Evolutionary conservation across 257 asterid genomes (phyloP).

Genomic region (Nicotiana tomentosiformis): DNA sequence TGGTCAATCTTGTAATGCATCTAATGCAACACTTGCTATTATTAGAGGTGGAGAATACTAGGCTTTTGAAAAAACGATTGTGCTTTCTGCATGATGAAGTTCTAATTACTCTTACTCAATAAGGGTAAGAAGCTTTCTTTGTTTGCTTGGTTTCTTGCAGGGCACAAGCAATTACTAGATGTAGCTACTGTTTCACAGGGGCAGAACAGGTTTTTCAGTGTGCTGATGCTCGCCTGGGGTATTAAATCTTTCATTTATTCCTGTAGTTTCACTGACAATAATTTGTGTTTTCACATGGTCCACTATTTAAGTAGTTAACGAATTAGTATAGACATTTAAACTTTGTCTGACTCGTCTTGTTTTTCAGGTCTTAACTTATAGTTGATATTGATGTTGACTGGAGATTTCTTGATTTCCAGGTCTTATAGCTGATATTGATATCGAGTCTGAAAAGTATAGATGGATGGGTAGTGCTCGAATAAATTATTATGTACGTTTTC

Average conservation of each 20-base stretch:
- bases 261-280: not conserved
- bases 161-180: constrained; percentile 73
- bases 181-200: constrained; percentile 78
- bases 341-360: too few relatives aligned
- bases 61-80: not conserved
- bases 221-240: constrained; percentile 99
- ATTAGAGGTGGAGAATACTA: constrained; percentile 56
- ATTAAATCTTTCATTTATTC: constrained; percentile 15
- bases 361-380: constrained; percentile 55
- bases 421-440: constrained; percentile 92
- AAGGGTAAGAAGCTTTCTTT: not conserved
- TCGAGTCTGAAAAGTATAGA: constrained; percentile 93
- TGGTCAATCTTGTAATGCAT: constrained; percentile 69
- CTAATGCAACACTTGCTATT: constrained; percentile 66
- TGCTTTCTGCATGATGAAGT: not conserved
- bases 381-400: constrained; percentile 59
- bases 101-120: not conserved
- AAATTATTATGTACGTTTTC: constrained; percentile 27
- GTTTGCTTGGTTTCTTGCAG: constrained; percentile 37
- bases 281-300: not conserved
- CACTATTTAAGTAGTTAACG: not conserved
- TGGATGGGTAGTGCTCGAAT: constrained; percentile 99
- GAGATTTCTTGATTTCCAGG: constrained; percentile 38
- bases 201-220: constrained; percentile 52
- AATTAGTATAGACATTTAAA: not conserved